Percentiles rank a stretch among this genome's conserved stretches.
phyloP scores from a whole-genome alignment of 2,329 filamentous ascomycete genomes.

The Neurospora sp. region DNA sequence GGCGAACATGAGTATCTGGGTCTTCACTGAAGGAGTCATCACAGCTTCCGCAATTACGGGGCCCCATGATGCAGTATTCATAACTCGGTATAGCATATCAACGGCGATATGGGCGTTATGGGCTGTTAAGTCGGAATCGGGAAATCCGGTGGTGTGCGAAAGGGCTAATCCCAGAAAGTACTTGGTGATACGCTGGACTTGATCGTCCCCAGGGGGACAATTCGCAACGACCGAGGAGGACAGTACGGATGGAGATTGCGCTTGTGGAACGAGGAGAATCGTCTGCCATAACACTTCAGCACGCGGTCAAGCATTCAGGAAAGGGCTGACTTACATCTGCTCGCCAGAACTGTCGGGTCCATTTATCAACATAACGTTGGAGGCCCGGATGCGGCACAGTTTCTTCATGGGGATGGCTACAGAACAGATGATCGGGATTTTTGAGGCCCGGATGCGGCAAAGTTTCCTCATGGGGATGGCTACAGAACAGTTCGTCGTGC shows the following conservation, averaged over 20 bases:
- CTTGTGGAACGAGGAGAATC: background rate
- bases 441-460: background rate
- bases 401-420: background rate
- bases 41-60: background rate
- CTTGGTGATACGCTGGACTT: background rate
- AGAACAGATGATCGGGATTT: background rate
- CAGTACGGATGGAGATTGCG: background rate
- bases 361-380: background rate
- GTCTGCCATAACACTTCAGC: background rate
- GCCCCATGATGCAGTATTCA: background rate
- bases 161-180: background rate
- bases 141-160: background rate
- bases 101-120: background rate
- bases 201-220: background rate
- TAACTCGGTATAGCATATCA: background rate
- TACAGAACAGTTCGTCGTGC: background rate
- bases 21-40: background rate
- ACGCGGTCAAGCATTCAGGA: background rate
- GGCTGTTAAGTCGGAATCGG: background rate
- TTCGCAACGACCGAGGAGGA: background rate
- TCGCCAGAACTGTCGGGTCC: background rate
- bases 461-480: background rate
- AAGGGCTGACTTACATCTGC: background rate
- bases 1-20: background rate
- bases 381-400: background rate